These are phyloP conservation scores for Trapa incisa DNA, from an alignment of 345 rosid species.

Conservation along the genomic window DNA sequence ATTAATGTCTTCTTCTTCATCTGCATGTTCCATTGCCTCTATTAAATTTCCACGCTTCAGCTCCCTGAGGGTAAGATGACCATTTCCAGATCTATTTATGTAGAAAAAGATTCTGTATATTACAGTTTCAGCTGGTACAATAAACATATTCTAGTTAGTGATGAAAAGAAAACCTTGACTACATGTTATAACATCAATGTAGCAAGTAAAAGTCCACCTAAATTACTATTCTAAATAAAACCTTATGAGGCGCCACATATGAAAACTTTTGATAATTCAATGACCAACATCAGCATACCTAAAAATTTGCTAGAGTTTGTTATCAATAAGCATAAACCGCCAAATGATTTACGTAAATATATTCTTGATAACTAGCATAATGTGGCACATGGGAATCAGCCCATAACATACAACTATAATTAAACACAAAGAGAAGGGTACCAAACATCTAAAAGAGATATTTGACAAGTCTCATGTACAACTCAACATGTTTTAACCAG, in stretches of 20 bases:
- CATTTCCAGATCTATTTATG: slow-evolving; percentile 82
- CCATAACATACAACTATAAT: too few relatives aligned
- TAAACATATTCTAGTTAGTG: slow-evolving; percentile 7
- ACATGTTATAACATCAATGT: not conserved
- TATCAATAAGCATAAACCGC: not conserved
- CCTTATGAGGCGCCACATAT: not conserved
- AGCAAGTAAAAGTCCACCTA: not conserved
- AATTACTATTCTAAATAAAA: not conserved
- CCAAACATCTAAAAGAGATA: not conserved
- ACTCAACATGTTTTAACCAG: not conserved
- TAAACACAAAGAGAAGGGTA: not conserved
- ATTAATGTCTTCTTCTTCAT: slow-evolving; percentile 97
- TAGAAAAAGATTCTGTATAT: slow-evolving; percentile 91
- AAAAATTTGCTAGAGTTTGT: not conserved
- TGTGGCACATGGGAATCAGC: too few relatives aligned
- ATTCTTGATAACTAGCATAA: too few relatives aligned
- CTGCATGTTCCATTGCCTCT: slow-evolving; percentile 85
- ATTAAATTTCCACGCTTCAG: slow-evolving; percentile 81
- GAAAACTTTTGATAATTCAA: not conserved
- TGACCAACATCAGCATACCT: not conserved
- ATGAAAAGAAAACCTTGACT: not conserved
- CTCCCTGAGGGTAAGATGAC: slow-evolving; percentile 78
- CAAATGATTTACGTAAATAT: not conserved
- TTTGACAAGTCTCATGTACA: not conserved
- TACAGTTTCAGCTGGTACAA: slow-evolving; percentile 90